A percentile compares a stretch with the other conserved stretches of the same genome.
phyloP scores from a whole-genome alignment of 805 yeast genomes.

The Blastobotrys terrestris region DNA sequence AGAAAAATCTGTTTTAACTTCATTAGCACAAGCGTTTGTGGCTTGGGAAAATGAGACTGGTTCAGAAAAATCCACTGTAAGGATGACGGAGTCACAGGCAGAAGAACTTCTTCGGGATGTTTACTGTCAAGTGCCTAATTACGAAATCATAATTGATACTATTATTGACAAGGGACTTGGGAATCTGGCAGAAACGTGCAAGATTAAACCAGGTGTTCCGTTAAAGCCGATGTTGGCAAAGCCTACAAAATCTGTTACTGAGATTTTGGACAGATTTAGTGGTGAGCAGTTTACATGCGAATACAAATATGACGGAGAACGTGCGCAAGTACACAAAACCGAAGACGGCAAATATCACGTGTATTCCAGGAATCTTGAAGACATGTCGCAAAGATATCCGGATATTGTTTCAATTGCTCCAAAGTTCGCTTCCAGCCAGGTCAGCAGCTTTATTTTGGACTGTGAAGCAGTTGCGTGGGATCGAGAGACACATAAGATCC shows the following conservation, averaged over 20 bases:
- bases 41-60: slow-evolving; percentile 45
- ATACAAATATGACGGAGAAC: slow-evolving; percentile 95
- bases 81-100: slow-evolving; percentile 48
- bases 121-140: slow-evolving; percentile 84
- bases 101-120: slow-evolving; percentile 81
- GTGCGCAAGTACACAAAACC: slow-evolving; percentile 87
- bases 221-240: slow-evolving; percentile 97
- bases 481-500: slow-evolving; percentile 60
- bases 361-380: slow-evolving; percentile 92
- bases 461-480: slow-evolving; percentile 99
- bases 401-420: slow-evolving; percentile 69
- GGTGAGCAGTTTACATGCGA: slow-evolving; percentile 88
- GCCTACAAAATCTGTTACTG: slow-evolving; percentile 92
- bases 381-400: slow-evolving; percentile 94
- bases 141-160: slow-evolving; percentile 65
- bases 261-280: slow-evolving; percentile 82
- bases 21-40: slow-evolving; percentile 77
- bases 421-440: slow-evolving; percentile 41
- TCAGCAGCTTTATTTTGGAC: slow-evolving; percentile 68
- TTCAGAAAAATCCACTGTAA: slow-evolving; percentile 20
- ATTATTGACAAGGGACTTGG: slow-evolving; percentile 64
- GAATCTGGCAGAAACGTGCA: slow-evolving; percentile 59
- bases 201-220: slow-evolving; percentile 86
- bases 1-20: slow-evolving; percentile 81
- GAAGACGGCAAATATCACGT: slow-evolving; percentile 59